Percentiles rank a stretch among this genome's conserved stretches.
Evolutionary conservation across 805 yeast genomes (phyloP).

Genomic region (Candida maris): DNA sequence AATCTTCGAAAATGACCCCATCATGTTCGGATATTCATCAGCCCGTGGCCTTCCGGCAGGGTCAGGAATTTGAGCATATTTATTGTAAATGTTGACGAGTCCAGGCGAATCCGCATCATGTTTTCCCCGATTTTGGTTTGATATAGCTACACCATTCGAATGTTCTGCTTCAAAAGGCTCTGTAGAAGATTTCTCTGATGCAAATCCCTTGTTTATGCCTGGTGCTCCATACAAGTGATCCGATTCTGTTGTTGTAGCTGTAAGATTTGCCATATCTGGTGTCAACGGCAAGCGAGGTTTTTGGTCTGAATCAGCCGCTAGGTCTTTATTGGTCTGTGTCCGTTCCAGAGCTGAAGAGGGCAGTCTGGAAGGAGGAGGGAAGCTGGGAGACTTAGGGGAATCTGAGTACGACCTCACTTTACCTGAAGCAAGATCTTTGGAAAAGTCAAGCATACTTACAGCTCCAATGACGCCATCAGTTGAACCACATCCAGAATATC

Average conservation of each 20-base stretch:
- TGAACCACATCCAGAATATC: conserved; percentile 79
- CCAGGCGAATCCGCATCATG: conserved; percentile 23
- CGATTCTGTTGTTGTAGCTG: not conserved
- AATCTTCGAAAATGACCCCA: conserved; percentile 7
- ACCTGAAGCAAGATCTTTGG: conserved; percentile 26
- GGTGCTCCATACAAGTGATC: not conserved
- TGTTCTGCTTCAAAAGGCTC: not conserved
- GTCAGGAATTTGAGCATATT: conserved; percentile 31
- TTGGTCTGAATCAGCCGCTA: not conserved
- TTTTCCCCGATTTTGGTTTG: not conserved
- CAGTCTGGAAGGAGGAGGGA: conserved; percentile 32
- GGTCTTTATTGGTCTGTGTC: conserved; percentile 6
- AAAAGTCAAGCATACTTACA: conserved; percentile 26
- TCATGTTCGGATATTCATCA: conserved; percentile 9
- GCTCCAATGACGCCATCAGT: conserved; percentile 61
- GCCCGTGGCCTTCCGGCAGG: not conserved
- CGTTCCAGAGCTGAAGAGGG: conserved; percentile 10
- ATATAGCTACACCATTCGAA: not conserved
- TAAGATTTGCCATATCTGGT: not conserved
- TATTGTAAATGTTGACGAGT: conserved; percentile 30
- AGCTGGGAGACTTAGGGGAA: conserved; percentile 36
- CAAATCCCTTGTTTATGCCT: no score
- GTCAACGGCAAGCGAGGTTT: not conserved
- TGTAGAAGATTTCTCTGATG: not conserved
- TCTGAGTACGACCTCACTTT: conserved; percentile 23